Evolutionary conservation across 192 early-diverging fungal genomes (phyloP).

Genomic region (Entrophospora sp.): DNA sequence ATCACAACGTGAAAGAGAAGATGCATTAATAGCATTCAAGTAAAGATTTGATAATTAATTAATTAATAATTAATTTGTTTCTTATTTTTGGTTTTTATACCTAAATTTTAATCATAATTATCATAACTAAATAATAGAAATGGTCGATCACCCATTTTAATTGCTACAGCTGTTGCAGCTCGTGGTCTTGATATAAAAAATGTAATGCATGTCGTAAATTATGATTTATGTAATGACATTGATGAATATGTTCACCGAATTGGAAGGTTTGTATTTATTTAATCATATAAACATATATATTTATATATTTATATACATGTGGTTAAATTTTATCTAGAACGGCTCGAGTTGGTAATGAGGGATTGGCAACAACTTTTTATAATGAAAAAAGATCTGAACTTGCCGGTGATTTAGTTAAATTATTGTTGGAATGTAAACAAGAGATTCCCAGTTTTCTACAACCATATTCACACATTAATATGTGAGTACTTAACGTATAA

Average conservation of each 20-base stretch:
- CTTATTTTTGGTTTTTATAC: background rate
- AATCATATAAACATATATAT: too few relatives aligned
- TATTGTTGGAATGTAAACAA: slow-evolving; percentile 47
- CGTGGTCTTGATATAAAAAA: slow-evolving; percentile 87
- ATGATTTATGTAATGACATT: slow-evolving; percentile 70
- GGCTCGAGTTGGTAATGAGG: slow-evolving; percentile 52
- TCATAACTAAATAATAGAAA: slow-evolving; percentile 15
- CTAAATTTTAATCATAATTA: background rate
- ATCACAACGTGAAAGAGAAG: slow-evolving; percentile 70
- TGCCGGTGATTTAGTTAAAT: slow-evolving; percentile 39
- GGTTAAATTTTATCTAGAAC: slow-evolving; percentile 26
- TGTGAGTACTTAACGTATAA: slow-evolving; percentile 36
- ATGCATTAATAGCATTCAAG: slow-evolving; percentile 64
- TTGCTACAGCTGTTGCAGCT: slow-evolving; percentile 87
- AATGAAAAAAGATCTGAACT: slow-evolving; percentile 30
- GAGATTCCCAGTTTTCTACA: slow-evolving; percentile 52
- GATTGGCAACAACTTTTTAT: slow-evolving; percentile 48
- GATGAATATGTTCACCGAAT: slow-evolving; percentile 86
- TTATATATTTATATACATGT: background rate
- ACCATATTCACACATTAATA: slow-evolving; percentile 14
- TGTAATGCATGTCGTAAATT: slow-evolving; percentile 82
- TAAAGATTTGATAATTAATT: slow-evolving; percentile 4
- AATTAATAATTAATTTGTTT: too few relatives aligned
- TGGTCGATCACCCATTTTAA: slow-evolving; percentile 53
- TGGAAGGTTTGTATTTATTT: slow-evolving; percentile 41